Base-by-base conservation (phyloP, 2,329 filamentous ascomycete species). In the Ophiostoma ips region DNA sequence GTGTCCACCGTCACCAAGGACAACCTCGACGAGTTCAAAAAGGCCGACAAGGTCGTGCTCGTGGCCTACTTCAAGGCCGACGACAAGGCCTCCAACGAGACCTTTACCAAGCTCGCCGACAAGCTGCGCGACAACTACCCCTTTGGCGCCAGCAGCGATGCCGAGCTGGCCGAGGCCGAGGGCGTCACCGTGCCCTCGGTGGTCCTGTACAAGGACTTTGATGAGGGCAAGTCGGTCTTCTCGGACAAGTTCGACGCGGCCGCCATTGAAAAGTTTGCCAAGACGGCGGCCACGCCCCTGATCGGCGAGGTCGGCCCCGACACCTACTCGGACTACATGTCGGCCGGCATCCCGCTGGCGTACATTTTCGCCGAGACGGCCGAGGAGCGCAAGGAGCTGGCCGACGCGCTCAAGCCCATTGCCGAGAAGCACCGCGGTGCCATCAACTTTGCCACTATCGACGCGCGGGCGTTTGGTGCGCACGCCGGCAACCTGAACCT, bases 401-500 rank as follows among this genome's bases (percentile, higher is more conserved):
- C 83, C 59, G 78, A 83, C 57, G 72, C 79, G 55, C 75, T 98
- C 62, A 94, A 88, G 76, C 76, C 86, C 58, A 68, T 98, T 58
- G 92, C 92, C 54, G 78, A 94, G 73, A 84, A 90, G 73, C 81
- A 88, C 76, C 90, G 89, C 72, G 90, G 92, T 69, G 81, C 80
- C 67, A 79, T 98, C 74, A 96, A 94, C 83, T 94, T 98, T 66
- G 92, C 89, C 58, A 95, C 88, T 63, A 96, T 98, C 61, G 92
- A 98, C 64, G 89, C 92, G 59, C 87, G 86, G 75, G 69, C 84
- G 54, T 98, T 94, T 64, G 92, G 92, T 65, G 88, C 90, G 59
- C 92, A 98, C 71, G 89, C 87, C 59, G 81, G 79, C 62, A 98
- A 98, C 81, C 79, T 98, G 59, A 98, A 98, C 80, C 85, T 98